These are phyloP conservation scores for Verticillium klebahnii DNA, from an alignment of 2,329 filamentous ascomycete species.

Conservation along the genomic window DNA sequence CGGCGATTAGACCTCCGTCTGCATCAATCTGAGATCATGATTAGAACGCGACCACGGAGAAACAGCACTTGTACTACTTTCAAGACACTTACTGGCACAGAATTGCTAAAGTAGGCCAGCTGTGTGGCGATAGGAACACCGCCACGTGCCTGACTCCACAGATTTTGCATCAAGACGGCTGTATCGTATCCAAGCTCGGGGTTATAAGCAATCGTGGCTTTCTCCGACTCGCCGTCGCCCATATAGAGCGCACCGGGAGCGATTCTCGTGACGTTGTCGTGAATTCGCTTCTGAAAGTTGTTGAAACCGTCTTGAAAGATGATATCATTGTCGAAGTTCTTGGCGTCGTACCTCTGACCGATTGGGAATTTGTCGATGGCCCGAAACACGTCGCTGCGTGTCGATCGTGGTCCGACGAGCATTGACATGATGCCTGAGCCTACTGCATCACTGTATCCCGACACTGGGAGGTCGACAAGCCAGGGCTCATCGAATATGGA, in stretches of 20 bases:
- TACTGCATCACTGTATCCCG: neutral
- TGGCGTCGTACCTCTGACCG: constrained; percentile 2
- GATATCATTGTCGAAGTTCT: constrained; percentile 17
- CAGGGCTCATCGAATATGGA: neutral
- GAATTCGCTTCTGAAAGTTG: constrained; percentile 49
- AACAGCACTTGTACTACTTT: too few species aligned
- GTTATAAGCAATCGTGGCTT: constrained; percentile 6
- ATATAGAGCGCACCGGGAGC: constrained; percentile 7
- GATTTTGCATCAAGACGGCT: constrained; percentile 6
- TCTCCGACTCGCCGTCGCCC: constrained; percentile 5
- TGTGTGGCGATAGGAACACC: constrained; percentile 6
- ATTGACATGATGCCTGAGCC: neutral
- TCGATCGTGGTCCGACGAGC: neutral
- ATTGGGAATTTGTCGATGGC: constrained; percentile 9
- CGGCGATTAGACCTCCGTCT: neutral
- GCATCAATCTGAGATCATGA: neutral
- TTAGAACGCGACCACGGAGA: neutral
- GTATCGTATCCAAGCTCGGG: neutral
- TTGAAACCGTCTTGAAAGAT: constrained; percentile 40
- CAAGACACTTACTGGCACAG: neutral
- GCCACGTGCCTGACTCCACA: constrained; percentile 9
- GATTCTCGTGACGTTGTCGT: constrained; percentile 19
- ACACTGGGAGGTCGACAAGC: neutral
- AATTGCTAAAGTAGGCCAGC: constrained; percentile 8
- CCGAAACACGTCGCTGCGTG: neutral